A percentile compares a stretch with the other conserved stretches of the same genome.
phyloP scores from a whole-genome alignment of 1,284 basidiomycete genomes.

The Ceratobasidium sp. region DNA sequence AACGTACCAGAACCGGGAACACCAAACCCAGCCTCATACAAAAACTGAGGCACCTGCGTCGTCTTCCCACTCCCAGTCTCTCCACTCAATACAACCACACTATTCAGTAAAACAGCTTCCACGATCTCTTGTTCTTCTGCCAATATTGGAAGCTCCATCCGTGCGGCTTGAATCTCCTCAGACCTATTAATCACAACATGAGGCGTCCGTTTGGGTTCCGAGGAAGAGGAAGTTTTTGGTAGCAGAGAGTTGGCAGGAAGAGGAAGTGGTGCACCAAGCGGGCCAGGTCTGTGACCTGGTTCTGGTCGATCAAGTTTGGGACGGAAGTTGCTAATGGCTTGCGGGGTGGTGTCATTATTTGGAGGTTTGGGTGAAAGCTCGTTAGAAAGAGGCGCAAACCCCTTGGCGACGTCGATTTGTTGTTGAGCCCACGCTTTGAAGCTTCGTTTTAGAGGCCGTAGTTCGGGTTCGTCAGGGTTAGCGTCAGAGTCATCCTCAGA shows the following conservation, averaged over 20 bases:
- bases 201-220: conserved; percentile 52
- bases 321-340: conserved; percentile 44
- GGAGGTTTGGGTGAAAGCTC: neutral
- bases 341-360: conserved; percentile 41
- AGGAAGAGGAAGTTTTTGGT: conserved; percentile 14
- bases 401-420: conserved; percentile 75
- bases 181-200: conserved; percentile 76
- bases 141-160: conserved; percentile 89
- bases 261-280: conserved; percentile 56
- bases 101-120: conserved; percentile 90
- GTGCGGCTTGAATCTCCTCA: conserved; percentile 80
- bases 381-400: conserved; percentile 61
- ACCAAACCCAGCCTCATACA: conserved; percentile 96
- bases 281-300: conserved; percentile 52
- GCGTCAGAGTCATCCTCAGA: neutral
- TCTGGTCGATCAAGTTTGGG: conserved; percentile 51
- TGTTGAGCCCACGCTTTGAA: conserved; percentile 91
- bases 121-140: conserved; percentile 96
- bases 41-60: conserved; percentile 95
- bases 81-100: conserved; percentile 81
- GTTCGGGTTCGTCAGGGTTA: conserved; percentile 46
- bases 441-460: conserved; percentile 56
- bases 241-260: conserved; percentile 59
- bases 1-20: conserved; percentile 78
- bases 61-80: conserved; percentile 99